phyloP scores from a whole-genome alignment of 2,329 filamentous ascomycete species.

The Cladosporium oxysporum region DNA sequence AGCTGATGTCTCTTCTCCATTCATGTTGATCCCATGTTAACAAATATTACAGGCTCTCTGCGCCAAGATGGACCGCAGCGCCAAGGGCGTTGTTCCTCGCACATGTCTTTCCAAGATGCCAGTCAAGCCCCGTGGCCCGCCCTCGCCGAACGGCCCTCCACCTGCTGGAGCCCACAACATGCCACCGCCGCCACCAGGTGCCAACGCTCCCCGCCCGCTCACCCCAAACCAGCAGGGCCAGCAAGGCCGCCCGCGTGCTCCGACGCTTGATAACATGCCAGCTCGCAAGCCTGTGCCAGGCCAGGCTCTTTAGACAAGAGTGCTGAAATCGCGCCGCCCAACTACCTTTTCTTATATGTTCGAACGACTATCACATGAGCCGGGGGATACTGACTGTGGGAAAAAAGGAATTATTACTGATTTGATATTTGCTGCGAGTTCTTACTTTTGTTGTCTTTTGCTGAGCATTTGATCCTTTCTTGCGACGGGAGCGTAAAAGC shows the following conservation, averaged over 20 bases:
- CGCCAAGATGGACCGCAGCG: conserved; percentile 82
- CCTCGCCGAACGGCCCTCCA: conserved; percentile 36
- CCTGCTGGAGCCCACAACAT: conserved; percentile 38
- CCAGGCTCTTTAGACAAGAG: conserved; percentile 28
- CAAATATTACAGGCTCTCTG: conserved; percentile 70
- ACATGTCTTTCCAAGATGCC: conserved; percentile 91
- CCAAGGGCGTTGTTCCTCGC: conserved; percentile 89
- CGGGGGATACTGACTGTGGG: background rate
- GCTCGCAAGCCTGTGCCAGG: conserved; percentile 51
- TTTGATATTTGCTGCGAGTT: background rate
- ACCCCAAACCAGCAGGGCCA: conserved; percentile 26
- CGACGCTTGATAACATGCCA: conserved; percentile 33
- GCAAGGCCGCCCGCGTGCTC: conserved; percentile 31
- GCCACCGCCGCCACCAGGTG: conserved; percentile 31
- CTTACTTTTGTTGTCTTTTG: background rate
- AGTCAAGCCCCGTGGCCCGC: conserved; percentile 77
- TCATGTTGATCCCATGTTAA: background rate
- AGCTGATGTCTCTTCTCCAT: conserved; percentile 43
- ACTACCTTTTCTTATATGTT: conserved; percentile 4
- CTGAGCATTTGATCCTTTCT: conserved; percentile 8
- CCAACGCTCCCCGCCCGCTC: conserved; percentile 29
- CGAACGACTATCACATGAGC: conserved; percentile 4
- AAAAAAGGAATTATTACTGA: background rate
- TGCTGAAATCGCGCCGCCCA: background rate
- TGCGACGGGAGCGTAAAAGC: conserved; percentile 3